Conservation (phyloP, 2,329 filamentous ascomycete genomes). For the Exophiala phaeomuriformis region DNA sequence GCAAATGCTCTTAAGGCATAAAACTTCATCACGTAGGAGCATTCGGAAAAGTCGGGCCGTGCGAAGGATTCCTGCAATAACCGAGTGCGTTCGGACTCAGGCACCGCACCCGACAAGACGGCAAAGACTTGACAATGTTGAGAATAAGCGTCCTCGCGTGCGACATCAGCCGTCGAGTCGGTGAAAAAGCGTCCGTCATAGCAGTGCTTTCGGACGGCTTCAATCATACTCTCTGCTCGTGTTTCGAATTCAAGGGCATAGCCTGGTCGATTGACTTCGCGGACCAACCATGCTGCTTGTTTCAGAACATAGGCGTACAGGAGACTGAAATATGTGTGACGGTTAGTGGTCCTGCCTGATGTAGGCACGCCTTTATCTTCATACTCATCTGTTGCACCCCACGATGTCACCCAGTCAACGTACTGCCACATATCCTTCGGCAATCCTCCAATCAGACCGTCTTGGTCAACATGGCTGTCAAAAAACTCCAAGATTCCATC, state of each 20-base stretch:
- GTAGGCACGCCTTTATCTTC: background rate
- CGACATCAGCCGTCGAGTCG: background rate
- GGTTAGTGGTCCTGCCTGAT: background rate
- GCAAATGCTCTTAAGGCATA: background rate
- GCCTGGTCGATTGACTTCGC: background rate
- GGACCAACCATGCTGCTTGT: background rate
- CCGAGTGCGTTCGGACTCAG: background rate
- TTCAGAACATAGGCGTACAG: slow-evolving; percentile 1
- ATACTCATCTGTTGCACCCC: background rate
- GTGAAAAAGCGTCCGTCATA: background rate
- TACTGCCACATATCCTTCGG: background rate
- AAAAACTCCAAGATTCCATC: background rate
- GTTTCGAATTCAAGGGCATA: background rate
- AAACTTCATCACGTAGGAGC: background rate
- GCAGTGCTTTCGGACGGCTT: background rate
- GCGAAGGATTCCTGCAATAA: background rate
- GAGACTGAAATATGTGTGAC: background rate
- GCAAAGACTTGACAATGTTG: slow-evolving; percentile 2
- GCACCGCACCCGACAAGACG: background rate
- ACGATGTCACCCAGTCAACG: background rate
- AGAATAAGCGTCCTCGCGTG: background rate
- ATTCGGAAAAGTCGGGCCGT: background rate
- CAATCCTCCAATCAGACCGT: background rate
- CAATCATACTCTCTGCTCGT: background rate
- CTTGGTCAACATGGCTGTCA: background rate